These are phyloP conservation scores for Aspergillus intermedius DNA, from an alignment of 2,329 filamentous ascomycete genomes.

Conservation along the genomic window DNA sequence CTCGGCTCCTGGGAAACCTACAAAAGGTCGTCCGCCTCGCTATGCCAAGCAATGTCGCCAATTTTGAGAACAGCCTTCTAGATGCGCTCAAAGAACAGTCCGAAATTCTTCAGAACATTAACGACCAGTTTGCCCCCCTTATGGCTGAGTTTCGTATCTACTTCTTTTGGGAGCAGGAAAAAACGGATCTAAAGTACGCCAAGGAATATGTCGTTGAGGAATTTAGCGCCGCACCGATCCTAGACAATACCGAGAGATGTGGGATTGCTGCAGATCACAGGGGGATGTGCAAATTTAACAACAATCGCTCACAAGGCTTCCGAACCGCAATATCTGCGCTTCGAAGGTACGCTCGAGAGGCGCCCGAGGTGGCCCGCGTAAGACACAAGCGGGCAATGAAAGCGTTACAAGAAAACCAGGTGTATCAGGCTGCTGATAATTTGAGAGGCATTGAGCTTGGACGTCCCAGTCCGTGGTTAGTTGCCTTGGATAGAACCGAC, in stretches of 20 bases:
- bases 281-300: conserved; percentile 25
- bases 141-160: conserved; percentile 32
- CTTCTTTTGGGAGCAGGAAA: conserved; percentile 38
- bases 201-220: conserved; percentile 29
- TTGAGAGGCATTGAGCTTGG: background rate
- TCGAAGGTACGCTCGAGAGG: conserved; percentile 2
- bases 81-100: conserved; percentile 46
- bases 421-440: background rate
- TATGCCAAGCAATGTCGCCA: conserved; percentile 19
- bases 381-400: conserved; percentile 3
- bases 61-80: conserved; percentile 42
- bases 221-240: conserved; percentile 25
- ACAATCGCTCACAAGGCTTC: conserved; percentile 17
- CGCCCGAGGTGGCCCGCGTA: conserved; percentile 1
- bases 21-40: conserved; percentile 24
- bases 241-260: conserved; percentile 30
- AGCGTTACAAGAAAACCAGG: conserved; percentile 1
- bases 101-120: conserved; percentile 35
- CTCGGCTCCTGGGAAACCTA: conserved; percentile 14
- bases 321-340: conserved; percentile 17
- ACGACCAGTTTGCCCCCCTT: conserved; percentile 31
- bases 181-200: conserved; percentile 31
- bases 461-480: background rate
- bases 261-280: conserved; percentile 28
- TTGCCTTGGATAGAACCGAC: background rate